These are phyloP conservation scores for Tripterygium wilfordii DNA, from an alignment of 177 flowering plant species.

Conservation along the genomic window DNA sequence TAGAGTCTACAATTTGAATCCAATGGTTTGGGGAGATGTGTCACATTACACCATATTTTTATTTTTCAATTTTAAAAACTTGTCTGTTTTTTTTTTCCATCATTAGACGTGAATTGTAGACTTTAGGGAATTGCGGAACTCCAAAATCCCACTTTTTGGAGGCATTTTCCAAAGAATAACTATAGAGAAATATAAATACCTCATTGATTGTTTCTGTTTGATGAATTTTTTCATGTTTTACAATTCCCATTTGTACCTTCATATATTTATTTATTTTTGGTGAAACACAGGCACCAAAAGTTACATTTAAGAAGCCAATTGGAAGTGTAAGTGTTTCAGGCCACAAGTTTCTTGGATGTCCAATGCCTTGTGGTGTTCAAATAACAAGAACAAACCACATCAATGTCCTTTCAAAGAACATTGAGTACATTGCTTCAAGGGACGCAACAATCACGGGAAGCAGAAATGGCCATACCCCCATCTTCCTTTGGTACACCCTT, in stretches of 20 bases:
- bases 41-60: no score
- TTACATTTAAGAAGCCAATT: slow-evolving; percentile 89
- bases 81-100: no score
- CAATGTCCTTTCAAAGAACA: slow-evolving; percentile 82
- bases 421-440: slow-evolving; percentile 95
- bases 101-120: no score
- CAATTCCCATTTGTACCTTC: neutral
- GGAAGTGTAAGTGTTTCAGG: slow-evolving; percentile 99
- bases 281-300: slow-evolving; percentile 86
- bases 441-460: slow-evolving; percentile 99
- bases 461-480: slow-evolving; percentile 96
- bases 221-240: no score
- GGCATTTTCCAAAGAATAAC: no score
- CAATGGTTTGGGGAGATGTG: no score
- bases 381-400: slow-evolving; percentile 87
- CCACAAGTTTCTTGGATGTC: slow-evolving; percentile 98
- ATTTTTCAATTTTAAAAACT: no score
- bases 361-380: slow-evolving; percentile 99
- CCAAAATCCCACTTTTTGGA: no score
- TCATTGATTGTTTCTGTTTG: no score
- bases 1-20: no score
- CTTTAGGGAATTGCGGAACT: no score
- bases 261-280: slow-evolving; percentile 1
- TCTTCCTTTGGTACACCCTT: slow-evolving; percentile 96
- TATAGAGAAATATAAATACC: no score